Conservation (phyloP, 768 basidiomycete genomes). For the Cystobasidiopsis lactophilus region DNA sequence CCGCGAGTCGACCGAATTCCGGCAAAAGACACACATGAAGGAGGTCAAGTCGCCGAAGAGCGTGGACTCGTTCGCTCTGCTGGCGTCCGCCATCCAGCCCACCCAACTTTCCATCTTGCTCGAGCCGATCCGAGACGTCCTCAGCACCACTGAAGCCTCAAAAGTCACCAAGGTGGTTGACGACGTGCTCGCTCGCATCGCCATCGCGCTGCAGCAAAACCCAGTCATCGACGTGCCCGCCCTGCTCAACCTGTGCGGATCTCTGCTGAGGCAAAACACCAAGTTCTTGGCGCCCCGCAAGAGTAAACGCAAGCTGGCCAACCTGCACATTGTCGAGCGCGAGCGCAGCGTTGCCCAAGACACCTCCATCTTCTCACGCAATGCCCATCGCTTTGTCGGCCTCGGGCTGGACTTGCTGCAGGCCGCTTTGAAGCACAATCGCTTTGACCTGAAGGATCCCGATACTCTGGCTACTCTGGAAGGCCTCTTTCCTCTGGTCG, state of each 20-base stretch:
- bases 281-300: conserved; percentile 47
- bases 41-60: conserved; percentile 69
- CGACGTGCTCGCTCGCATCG: conserved; percentile 62
- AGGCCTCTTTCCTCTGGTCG: conserved; percentile 62
- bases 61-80: conserved; percentile 60
- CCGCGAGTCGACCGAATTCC: conserved; percentile 62
- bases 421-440: conserved; percentile 61
- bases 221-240: conserved; percentile 43
- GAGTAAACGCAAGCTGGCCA: conserved; percentile 8
- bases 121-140: conserved; percentile 52
- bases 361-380: conserved; percentile 38
- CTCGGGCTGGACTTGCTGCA: conserved; percentile 83
- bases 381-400: conserved; percentile 72
- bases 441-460: conserved; percentile 59
- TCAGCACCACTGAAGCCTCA: conserved; percentile 60
- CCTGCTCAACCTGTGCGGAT: conserved; percentile 61
- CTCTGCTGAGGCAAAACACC: conserved; percentile 74
- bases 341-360: conserved; percentile 37
- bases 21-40: conserved; percentile 58
- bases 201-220: conserved; percentile 68
- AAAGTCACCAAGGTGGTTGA: conserved; percentile 68
- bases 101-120: conserved; percentile 51
- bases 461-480: conserved; percentile 62
- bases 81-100: conserved; percentile 59
- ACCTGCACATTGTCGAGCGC: conserved; percentile 40